Conservation (phyloP, 306 rosid species). For the Pueraria montana region DNA sequence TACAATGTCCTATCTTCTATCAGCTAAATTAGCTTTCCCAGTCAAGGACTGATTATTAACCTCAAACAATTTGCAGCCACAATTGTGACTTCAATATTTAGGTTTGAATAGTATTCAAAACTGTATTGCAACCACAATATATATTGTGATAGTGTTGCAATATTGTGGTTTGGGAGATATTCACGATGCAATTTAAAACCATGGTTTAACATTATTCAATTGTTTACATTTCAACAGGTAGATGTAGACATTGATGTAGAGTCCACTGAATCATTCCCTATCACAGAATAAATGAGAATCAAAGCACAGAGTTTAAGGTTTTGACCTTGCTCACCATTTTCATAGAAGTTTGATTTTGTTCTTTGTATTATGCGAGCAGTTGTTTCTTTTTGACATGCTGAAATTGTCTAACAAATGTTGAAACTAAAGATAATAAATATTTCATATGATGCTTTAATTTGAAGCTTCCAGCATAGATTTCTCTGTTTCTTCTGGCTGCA, state of each 20-base stretch:
- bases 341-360: background rate
- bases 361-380: background rate
- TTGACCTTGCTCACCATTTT: conserved; percentile 12
- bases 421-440: background rate
- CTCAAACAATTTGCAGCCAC: background rate
- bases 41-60: background rate
- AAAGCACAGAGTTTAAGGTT: conserved; percentile 76
- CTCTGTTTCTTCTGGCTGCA: conserved; percentile 21
- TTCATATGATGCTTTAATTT: background rate
- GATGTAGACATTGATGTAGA: conserved; percentile 65
- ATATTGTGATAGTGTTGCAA: background rate
- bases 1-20: background rate
- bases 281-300: conserved; percentile 70
- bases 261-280: conserved; percentile 61
- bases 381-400: background rate
- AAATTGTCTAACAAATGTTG: conserved; percentile 3
- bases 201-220: conserved; percentile 32
- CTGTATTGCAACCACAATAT: background rate
- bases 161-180: background rate
- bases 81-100: background rate
- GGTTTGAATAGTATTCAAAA: background rate
- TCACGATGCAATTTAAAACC: background rate
- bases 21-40: background rate
- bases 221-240: conserved; percentile 60
- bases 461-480: conserved; percentile 9